A percentile compares a stretch with the other conserved stretches of the same genome.
Evolutionary conservation across 805 yeast species (phyloP).

Genomic region (Blastobotrys parvus): DNA sequence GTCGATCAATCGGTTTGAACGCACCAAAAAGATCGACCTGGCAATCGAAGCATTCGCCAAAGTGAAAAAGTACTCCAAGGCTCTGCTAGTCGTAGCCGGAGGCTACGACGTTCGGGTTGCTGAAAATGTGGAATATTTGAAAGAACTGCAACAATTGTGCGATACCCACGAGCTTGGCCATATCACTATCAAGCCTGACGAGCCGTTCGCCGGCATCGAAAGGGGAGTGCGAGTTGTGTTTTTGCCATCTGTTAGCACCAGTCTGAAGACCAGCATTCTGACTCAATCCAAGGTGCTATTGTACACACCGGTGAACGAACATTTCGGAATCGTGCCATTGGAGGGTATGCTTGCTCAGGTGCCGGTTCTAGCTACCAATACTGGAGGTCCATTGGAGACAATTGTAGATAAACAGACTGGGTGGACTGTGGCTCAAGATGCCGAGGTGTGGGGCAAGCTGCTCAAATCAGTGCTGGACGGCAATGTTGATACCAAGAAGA

Average conservation of each 20-base stretch:
- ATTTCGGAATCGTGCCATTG: constrained; percentile 95
- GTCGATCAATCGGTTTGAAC: constrained; percentile 83
- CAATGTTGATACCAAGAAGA: constrained; percentile 16
- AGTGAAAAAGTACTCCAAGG: constrained; percentile 26
- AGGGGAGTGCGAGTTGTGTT: constrained; percentile 48
- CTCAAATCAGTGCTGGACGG: constrained; percentile 21
- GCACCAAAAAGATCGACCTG: constrained; percentile 70
- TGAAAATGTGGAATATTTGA: constrained; percentile 69
- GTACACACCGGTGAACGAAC: constrained; percentile 89
- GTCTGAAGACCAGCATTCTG: constrained; percentile 55
- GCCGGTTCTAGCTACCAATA: constrained; percentile 77
- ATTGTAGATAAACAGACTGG: constrained; percentile 37
- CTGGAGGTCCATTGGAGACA: constrained; percentile 92
- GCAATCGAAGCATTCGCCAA: constrained; percentile 63
- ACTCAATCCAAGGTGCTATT: constrained; percentile 50
- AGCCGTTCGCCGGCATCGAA: constrained; percentile 7
- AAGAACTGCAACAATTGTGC: constrained; percentile 48
- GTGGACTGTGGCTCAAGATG: constrained; percentile 29
- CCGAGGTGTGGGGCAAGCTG: constrained; percentile 30
- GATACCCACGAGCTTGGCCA: constrained; percentile 33
- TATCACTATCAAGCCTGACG: not conserved
- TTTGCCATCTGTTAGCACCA: constrained; percentile 68
- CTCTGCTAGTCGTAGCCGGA: constrained; percentile 64
- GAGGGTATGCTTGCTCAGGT: constrained; percentile 84
- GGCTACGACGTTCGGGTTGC: constrained; percentile 74